phyloP scores from a whole-genome alignment of 768 basidiomycete genomes.

The Boletus sp. region DNA sequence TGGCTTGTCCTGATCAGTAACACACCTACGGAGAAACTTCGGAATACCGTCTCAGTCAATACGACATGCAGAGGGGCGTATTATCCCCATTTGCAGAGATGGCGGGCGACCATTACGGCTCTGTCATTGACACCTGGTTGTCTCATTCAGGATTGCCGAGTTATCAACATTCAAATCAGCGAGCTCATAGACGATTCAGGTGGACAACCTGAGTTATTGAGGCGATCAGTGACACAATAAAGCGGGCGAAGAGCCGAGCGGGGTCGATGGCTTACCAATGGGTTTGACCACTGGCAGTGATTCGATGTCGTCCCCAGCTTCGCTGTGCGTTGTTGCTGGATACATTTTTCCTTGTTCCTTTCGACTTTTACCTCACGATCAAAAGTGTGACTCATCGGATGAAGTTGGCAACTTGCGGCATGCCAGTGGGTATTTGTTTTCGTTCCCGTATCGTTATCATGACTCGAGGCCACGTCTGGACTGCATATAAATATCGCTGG shows the following conservation, averaged over 20 bases:
- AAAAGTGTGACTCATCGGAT: background rate
- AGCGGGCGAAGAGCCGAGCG: too few relatives aligned
- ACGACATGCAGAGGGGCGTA: background rate
- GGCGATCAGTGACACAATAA: too few relatives aligned
- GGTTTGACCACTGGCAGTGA: too few relatives aligned
- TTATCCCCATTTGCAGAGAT: background rate
- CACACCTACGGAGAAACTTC: background rate
- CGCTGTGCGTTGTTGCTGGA: too few relatives aligned
- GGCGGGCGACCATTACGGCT: background rate
- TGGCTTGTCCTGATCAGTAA: too few relatives aligned
- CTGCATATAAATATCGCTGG: background rate
- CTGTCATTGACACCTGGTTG: background rate
- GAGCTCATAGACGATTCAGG: too few relatives aligned
- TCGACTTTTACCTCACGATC: background rate
- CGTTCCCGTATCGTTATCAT: background rate
- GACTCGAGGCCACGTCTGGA: background rate
- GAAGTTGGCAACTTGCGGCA: too few relatives aligned
- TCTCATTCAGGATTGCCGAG: background rate
- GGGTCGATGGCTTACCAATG: too few relatives aligned
- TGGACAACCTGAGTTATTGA: too few relatives aligned
- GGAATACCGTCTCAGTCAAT: background rate
- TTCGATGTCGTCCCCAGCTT: too few relatives aligned
- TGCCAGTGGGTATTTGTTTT: too few relatives aligned
- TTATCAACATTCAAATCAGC: background rate
- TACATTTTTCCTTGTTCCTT: too few relatives aligned